Evolutionary conservation across 2,329 filamentous ascomycete genomes (phyloP).

Genomic region (Trichoderma sp.): DNA sequence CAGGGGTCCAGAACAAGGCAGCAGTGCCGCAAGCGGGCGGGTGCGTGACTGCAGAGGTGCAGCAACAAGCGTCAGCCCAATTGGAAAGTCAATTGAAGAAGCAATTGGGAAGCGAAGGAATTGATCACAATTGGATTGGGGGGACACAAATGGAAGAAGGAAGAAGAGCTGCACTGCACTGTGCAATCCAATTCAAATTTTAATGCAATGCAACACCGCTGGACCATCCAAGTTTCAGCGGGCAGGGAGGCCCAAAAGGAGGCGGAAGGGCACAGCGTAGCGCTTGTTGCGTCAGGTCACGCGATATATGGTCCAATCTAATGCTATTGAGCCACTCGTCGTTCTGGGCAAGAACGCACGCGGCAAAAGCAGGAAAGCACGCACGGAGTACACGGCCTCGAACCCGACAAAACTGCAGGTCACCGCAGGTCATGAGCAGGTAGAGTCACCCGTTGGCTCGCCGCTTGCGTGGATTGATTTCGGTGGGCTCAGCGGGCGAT

Average conservation of each 20-base stretch:
- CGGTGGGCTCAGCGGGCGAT: background rate
- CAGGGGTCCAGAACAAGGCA: conserved; percentile 13
- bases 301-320: conserved; percentile 28
- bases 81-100: background rate
- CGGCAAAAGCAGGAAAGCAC: background rate
- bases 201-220: background rate
- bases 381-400: conserved; percentile 14
- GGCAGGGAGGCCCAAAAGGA: background rate
- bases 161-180: background rate
- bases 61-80: background rate
- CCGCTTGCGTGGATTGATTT: background rate
- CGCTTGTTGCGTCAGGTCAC: conserved; percentile 33
- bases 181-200: background rate
- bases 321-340: conserved; percentile 20
- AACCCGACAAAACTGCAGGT: too few species aligned
- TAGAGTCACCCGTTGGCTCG: background rate
- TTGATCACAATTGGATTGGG: background rate
- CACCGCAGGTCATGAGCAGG: background rate
- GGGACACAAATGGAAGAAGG: background rate
- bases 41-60: background rate
- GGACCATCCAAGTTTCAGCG: background rate
- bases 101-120: too few species aligned
- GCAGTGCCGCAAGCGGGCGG: conserved; percentile 7
- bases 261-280: background rate
- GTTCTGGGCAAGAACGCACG: conserved; percentile 19